Evolutionary conservation across 2,329 filamentous ascomycete species (phyloP), one percentile per base, ranked within the genome.

Genomic region (Talaromyces sp.): DNA sequence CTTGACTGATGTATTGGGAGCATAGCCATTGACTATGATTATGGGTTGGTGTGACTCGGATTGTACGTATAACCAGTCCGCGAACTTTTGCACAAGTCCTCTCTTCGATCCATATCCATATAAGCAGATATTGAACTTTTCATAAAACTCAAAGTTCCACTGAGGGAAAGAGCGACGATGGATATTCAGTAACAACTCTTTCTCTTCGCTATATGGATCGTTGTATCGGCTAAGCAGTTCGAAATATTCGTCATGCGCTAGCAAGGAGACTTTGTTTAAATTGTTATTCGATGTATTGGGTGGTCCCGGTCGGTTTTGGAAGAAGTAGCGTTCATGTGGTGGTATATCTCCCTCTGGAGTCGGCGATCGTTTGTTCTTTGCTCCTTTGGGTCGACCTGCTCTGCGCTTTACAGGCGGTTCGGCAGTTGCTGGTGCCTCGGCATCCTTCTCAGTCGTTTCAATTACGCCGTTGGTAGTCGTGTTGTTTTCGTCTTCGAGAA

Each of bases 41-140:
- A 96, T 90, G 5, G 83, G 79, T 62, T 64, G 69, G 15, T 61
- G 63, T 51, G 63, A 63, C 55, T 33, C 64, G 37, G 67, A 64
- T 21, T 71, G 72, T 53, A 80, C 73, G 66, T 89, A 84, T 13
- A 89, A 68, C 71, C 89, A 84, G 57, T 84, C 82, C 0, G 90
- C 91, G 70, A 96, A 95, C 43, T 83, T 80, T 60, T 87, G 84
- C 9, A 93, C 78, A 1, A 97, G 81, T 2, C 79, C 76, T 35
- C 89, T 82, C 73, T 99, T 99, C 2, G 91, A 96, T 0, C 94
- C 94, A 70, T 91, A 96, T 31, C 94, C 94, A 70, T 95, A 97
- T 0, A 97, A 76, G 69, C 94, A 96, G 53, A 97, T 79, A 67
- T 89, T 91, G 78, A 96, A 97, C 21, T 86, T 86, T 70, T 96